A percentile compares a stretch with the other conserved stretches of the same genome.
Evolutionary conservation across 148 eudicot species (phyloP).

Genomic region (Vaccinium darrowii): DNA sequence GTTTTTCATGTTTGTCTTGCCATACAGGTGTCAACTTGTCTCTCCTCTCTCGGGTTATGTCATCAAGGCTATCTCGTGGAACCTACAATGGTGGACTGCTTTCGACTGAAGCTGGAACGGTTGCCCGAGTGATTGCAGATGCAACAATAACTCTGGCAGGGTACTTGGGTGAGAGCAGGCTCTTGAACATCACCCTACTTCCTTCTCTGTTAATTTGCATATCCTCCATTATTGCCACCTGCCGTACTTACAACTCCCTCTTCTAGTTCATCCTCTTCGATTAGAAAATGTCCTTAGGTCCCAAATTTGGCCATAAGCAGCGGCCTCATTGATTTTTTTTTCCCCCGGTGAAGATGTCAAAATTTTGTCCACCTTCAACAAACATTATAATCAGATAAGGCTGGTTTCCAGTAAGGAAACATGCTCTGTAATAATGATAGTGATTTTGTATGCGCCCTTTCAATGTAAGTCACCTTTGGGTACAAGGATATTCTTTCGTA

Average conservation of each 20-base stretch:
- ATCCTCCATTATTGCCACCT: conserved; percentile 69
- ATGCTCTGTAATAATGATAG: background rate
- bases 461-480: background rate
- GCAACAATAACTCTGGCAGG: conserved; percentile 86
- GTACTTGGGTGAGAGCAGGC: conserved; percentile 54
- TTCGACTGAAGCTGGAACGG: conserved; percentile 95
- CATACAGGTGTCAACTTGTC: conserved; percentile 80
- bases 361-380: background rate
- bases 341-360: background rate
- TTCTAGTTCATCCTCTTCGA: conserved; percentile 33
- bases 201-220: conserved; percentile 85
- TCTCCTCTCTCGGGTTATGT: conserved; percentile 93
- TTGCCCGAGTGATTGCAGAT: conserved; percentile 92
- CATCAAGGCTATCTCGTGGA: conserved; percentile 91
- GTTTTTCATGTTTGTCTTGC: background rate
- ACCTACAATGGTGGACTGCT: conserved; percentile 91
- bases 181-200: conserved; percentile 66
- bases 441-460: background rate
- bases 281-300: background rate
- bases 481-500: background rate
- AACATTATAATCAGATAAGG: background rate
- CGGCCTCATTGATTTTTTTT: background rate
- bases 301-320: background rate
- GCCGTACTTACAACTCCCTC: conserved; percentile 78
- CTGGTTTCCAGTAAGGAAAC: background rate